phyloP scores from a whole-genome alignment of 352 stramenopile species.

The Aphanomyces stellatus region DNA sequence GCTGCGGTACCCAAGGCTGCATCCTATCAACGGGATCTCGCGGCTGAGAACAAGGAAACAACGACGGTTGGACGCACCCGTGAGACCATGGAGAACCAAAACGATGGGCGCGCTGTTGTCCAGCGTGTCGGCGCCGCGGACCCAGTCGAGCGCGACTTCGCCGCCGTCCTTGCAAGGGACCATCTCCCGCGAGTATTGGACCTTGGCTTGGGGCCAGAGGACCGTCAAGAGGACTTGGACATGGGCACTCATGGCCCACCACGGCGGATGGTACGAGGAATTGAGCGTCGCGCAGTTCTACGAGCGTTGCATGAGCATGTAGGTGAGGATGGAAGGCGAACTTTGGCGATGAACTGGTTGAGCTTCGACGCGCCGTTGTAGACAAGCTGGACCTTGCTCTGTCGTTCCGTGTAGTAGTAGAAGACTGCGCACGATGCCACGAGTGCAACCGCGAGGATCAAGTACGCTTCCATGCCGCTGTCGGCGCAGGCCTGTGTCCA shows the following conservation, averaged over 20 bases:
- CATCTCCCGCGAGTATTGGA: constrained; percentile 55
- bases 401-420: not conserved
- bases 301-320: too few relatives aligned
- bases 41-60: too few relatives aligned
- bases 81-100: constrained; percentile 61
- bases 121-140: constrained; percentile 27
- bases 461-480: not conserved
- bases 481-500: too few relatives aligned
- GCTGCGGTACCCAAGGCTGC: constrained; percentile 49
- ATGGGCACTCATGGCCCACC: constrained; percentile 71
- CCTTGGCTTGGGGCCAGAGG: constrained; percentile 40
- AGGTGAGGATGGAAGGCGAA: constrained; percentile 21
- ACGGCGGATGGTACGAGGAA: constrained; percentile 26
- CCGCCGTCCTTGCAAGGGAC: constrained; percentile 49
- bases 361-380: constrained; percentile 40
- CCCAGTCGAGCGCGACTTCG: constrained; percentile 63
- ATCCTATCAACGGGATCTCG: constrained; percentile 8
- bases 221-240: constrained; percentile 67
- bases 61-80: constrained; percentile 25
- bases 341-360: constrained; percentile 51
- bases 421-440: constrained; percentile 7
- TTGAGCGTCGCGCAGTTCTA: constrained; percentile 13
- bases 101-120: constrained; percentile 37
- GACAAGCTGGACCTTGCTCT: constrained; percentile 5
- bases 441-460: not conserved